These are phyloP conservation scores for Euphorbia lathyris DNA, from an alignment of 345 rosid species.

Conservation along the genomic window DNA sequence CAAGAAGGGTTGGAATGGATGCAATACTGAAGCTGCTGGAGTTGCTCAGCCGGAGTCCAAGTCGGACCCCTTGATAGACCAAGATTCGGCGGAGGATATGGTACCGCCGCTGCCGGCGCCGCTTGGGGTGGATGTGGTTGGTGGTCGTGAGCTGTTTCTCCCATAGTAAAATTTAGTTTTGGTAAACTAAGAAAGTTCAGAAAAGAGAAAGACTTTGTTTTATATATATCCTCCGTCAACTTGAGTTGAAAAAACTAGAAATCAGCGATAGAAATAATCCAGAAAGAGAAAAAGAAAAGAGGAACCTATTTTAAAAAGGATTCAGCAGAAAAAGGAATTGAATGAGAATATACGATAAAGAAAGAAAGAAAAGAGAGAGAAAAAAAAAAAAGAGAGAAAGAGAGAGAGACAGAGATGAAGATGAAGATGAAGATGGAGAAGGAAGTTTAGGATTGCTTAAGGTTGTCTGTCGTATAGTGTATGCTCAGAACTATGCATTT, in stretches of 20 bases:
- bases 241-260: background rate
- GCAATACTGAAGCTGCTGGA: slow-evolving; percentile 87
- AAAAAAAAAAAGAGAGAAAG: background rate
- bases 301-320: too few relatives aligned
- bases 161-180: slow-evolving; percentile 20
- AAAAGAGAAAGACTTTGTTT: too few relatives aligned
- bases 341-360: background rate
- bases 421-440: background rate
- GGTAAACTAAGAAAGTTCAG: too few relatives aligned
- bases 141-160: slow-evolving; percentile 21
- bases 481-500: too few relatives aligned
- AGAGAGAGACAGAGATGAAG: too few relatives aligned
- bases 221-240: too few relatives aligned
- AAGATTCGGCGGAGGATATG: slow-evolving; percentile 43
- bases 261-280: slow-evolving; percentile 9
- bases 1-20: slow-evolving; percentile 97
- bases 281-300: background rate
- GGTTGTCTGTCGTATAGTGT: slow-evolving; percentile 14
- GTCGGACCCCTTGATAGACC: slow-evolving; percentile 51
- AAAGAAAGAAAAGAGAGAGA: background rate
- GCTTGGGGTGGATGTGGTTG: slow-evolving; percentile 41
- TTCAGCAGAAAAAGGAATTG: background rate
- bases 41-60: slow-evolving; percentile 89
- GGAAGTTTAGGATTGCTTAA: slow-evolving; percentile 18
- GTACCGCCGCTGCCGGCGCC: slow-evolving; percentile 25